These are phyloP conservation scores for Penicillium sp. DNA, from an alignment of 2,329 filamentous ascomycete genomes.

Conservation along the genomic window DNA sequence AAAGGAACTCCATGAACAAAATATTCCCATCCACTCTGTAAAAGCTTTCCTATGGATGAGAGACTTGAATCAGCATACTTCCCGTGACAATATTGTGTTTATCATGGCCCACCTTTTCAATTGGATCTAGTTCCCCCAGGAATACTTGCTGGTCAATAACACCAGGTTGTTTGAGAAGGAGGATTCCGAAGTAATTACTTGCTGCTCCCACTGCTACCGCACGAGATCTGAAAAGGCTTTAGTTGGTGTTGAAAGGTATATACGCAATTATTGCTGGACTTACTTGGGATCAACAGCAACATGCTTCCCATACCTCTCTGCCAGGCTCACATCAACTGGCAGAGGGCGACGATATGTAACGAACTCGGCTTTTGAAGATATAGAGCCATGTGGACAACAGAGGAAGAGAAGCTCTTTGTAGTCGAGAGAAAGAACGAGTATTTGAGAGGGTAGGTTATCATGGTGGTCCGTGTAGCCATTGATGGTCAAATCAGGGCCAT, in stretches of 20 bases:
- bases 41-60: conserved; percentile 47
- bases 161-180: conserved; percentile 66
- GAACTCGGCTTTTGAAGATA: conserved; percentile 58
- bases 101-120: conserved; percentile 56
- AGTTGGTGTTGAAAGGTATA: conserved; percentile 15
- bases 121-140: conserved; percentile 58
- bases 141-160: conserved; percentile 57
- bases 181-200: conserved; percentile 72
- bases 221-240: conserved; percentile 46
- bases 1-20: conserved; percentile 83
- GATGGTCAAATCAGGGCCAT: not conserved
- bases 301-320: conserved; percentile 64
- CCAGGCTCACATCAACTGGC: conserved; percentile 58
- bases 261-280: conserved; percentile 24
- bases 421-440: conserved; percentile 76
- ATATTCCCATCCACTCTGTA: conserved; percentile 71
- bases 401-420: conserved; percentile 76
- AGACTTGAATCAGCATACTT: not conserved
- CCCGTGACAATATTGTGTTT: not conserved
- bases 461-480: not conserved
- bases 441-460: conserved; percentile 69
- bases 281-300: conserved; percentile 80
- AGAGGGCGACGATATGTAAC: conserved; percentile 63
- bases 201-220: conserved; percentile 70
- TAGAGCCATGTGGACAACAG: conserved; percentile 57